These are phyloP conservation scores for Spergularia azorica DNA, from an alignment of 179 eudicot species.

Conservation along the genomic window DNA sequence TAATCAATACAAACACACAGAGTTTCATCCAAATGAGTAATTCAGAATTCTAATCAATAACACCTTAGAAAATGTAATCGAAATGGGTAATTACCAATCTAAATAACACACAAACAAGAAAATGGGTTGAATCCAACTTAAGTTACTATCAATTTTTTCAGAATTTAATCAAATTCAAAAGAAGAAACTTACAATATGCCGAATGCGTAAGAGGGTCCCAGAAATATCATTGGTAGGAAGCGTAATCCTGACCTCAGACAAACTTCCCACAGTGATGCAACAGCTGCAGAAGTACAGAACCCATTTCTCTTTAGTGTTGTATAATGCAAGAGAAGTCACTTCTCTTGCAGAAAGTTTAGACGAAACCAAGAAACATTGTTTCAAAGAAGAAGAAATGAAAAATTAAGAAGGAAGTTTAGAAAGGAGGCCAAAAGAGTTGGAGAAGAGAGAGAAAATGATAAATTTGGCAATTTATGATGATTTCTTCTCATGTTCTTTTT, in stretches of 20 bases:
- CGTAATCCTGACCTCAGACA: conserved; percentile 31
- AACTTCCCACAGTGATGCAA: conserved; percentile 14
- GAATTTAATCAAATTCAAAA: neutral
- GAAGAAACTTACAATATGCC: conserved; percentile 27
- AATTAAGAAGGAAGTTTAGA: conserved; percentile 28
- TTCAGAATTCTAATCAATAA: no score
- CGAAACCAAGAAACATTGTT: conserved; percentile 19
- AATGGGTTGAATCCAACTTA: neutral
- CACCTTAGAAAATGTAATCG: no score
- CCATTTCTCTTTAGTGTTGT: conserved; percentile 16
- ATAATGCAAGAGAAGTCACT: conserved; percentile 1
- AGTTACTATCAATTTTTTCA: neutral
- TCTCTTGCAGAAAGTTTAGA: conserved; percentile 11
- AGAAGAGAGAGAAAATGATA: conserved; percentile 27
- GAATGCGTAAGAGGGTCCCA: conserved; percentile 29
- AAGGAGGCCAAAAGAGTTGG: conserved; percentile 26
- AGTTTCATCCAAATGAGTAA: no score
- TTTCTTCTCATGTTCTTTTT: no score
- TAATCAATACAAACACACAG: no score
- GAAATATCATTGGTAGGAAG: conserved; percentile 40
- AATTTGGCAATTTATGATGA: no score
- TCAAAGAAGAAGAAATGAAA: conserved; percentile 6
- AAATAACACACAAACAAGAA: neutral
- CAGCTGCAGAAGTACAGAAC: conserved; percentile 29
- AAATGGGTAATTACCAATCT: no score